Conservation (phyloP, 2,329 filamentous ascomycete species). For the Aurifilum marmelostoma region DNA sequence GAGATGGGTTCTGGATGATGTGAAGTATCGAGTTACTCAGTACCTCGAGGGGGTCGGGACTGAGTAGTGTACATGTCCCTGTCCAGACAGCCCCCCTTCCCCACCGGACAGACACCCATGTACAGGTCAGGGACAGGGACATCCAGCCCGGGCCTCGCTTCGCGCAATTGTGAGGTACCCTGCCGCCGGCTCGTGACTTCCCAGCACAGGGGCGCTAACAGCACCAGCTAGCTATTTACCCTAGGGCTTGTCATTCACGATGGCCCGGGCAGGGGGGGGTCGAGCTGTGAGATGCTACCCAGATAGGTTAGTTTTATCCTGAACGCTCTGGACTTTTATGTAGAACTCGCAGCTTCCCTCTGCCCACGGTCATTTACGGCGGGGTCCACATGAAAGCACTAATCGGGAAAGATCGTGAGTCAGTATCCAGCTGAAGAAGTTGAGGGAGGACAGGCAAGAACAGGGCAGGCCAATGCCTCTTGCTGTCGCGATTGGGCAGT, state of each 20-base stretch:
- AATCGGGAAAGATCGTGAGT: slow-evolving; percentile 25
- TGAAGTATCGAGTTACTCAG: background rate
- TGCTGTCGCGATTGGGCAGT: slow-evolving; percentile 19
- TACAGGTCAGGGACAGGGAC: background rate
- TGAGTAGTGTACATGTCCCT: background rate
- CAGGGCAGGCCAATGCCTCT: slow-evolving; percentile 4
- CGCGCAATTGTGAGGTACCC: background rate
- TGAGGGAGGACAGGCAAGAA: background rate
- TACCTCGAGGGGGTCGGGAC: background rate
- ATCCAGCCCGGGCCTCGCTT: background rate
- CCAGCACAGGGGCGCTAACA: background rate
- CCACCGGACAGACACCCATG: background rate
- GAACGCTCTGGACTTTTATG: background rate
- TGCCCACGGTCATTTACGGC: slow-evolving; percentile 4
- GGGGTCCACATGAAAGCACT: slow-evolving; percentile 13
- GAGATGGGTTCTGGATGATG: background rate
- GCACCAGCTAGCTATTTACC: background rate
- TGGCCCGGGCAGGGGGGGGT: background rate
- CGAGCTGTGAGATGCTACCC: background rate
- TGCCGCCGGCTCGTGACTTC: background rate
- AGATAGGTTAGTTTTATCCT: background rate
- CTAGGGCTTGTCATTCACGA: background rate
- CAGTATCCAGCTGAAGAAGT: slow-evolving; percentile 24
- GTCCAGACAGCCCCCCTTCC: background rate
- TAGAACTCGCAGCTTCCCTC: slow-evolving; percentile 5